Conservation (phyloP, 345 rosid species). For the Eucalyptus tenuipes region DNA sequence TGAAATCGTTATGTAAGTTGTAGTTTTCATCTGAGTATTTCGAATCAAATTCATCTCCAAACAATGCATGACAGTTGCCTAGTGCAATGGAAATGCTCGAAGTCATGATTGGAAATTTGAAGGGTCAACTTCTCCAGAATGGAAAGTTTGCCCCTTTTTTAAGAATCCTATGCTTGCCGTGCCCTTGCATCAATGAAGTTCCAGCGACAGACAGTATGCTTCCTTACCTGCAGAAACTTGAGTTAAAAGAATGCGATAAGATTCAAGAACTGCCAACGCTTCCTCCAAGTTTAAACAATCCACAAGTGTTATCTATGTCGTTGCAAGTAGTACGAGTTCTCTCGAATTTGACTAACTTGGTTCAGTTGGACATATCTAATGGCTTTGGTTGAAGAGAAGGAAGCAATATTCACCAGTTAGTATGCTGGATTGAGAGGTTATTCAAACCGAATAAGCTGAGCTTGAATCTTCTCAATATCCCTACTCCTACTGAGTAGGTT, state of each 20-base stretch:
- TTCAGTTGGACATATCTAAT: neutral
- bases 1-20: neutral
- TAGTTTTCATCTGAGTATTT: neutral
- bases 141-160: neutral
- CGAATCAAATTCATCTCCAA: neutral
- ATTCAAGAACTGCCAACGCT: neutral
- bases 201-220: neutral
- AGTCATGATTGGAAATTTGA: neutral
- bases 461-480: too few relatives aligned
- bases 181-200: neutral
- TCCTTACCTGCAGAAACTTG: neutral
- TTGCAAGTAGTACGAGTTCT: accelerated
- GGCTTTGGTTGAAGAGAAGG: neutral
- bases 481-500: accelerated
- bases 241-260: neutral
- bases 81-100: neutral
- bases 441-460: too few relatives aligned
- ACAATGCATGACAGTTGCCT: neutral
- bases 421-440: too few relatives aligned
- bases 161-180: neutral
- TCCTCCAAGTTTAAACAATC: neutral
- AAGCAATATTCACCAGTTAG: accelerated
- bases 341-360: neutral
- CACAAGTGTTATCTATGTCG: accelerated
- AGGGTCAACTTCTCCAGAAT: neutral